Evolutionary conservation across 2,329 filamentous ascomycete species (phyloP), one percentile per base, ranked within the genome.

Genomic region (Apiospora kogelbergensis): DNA sequence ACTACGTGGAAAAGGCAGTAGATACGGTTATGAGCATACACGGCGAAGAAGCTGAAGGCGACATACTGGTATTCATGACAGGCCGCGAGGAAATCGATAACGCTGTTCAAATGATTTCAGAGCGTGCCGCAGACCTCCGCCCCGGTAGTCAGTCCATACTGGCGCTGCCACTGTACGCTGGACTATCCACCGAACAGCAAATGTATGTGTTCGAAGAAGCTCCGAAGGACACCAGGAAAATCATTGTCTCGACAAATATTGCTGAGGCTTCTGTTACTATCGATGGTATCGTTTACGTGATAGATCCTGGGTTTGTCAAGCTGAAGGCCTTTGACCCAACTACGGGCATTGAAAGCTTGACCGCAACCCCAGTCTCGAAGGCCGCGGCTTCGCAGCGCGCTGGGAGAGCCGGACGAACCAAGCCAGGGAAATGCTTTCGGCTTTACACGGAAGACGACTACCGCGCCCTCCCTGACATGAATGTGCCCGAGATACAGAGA

Each of bases 261-360:
- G 94, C 96, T 15, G 96, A 99, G 83, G 95, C 96, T 5, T 97
- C 94, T 1, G 92, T 99, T 57, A 98, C 96, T 20, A 97, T 98
- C 68, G 91, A 96, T 67, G 94, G 94, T 2, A 95, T 98, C 70
- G 90, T 94, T 68, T 97, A 93, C 76, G 95, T 99, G 6, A 84
- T 98, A 65, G 96, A 99, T 79, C 91, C 89, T 67, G 96, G 96
- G 1, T 98, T 93, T 77, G 94, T 97, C 73, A 98, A 98, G 79
- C 84, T 97, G 24, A 89, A 94, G 46, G 91, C 93, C 7, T 98
- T 94, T 81, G 92, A 97, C 73, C 93, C 95, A 0, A 85, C 79
- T 20, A 95, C 93, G 0, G 93, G 94, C 15, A 97, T 98, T 73
- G 95, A 98, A 74, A 92, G 93, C 0, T 84, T 99, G 65, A 95